Conservation (phyloP, 75 land plant species). For the Cupressus sempervirens region DNA sequence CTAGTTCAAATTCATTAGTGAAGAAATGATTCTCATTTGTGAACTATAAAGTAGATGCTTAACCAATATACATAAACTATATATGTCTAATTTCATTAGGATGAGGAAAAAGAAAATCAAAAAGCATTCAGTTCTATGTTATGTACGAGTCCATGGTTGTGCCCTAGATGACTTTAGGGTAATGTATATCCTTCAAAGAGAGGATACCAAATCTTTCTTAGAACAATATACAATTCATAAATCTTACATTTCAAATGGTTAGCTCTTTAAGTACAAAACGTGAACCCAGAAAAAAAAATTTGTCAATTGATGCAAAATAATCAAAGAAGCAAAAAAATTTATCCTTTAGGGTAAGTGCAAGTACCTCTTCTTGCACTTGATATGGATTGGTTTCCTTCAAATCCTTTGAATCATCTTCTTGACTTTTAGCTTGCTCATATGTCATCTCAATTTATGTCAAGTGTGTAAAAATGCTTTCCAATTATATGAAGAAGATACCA, state of each 20-base stretch:
- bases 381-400: not conserved
- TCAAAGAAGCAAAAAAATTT: not conserved
- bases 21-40: not conserved
- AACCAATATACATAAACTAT: not conserved
- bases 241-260: not conserved
- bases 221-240: not conserved
- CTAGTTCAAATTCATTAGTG: too few relatives aligned
- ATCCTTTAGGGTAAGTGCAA: not conserved
- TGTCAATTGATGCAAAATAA: not conserved
- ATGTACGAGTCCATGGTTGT: too few relatives aligned
- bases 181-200: too few relatives aligned
- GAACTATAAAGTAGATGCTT: not conserved
- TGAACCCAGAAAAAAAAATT: not conserved
- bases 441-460: too few relatives aligned
- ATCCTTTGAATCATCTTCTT: not conserved
- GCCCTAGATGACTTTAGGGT: too few relatives aligned
- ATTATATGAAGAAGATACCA: too few relatives aligned
- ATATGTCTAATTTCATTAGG: too few relatives aligned
- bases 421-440: not conserved
- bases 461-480: too few relatives aligned
- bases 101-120: too few relatives aligned
- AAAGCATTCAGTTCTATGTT: too few relatives aligned
- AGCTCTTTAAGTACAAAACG: not conserved
- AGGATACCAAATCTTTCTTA: too few relatives aligned
- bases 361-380: slow-evolving; percentile 1